Percentiles rank a stretch among this genome's conserved stretches.
phyloP scores from a whole-genome alignment of 176 grass and related monocot species.

The Thalia dealbata region DNA sequence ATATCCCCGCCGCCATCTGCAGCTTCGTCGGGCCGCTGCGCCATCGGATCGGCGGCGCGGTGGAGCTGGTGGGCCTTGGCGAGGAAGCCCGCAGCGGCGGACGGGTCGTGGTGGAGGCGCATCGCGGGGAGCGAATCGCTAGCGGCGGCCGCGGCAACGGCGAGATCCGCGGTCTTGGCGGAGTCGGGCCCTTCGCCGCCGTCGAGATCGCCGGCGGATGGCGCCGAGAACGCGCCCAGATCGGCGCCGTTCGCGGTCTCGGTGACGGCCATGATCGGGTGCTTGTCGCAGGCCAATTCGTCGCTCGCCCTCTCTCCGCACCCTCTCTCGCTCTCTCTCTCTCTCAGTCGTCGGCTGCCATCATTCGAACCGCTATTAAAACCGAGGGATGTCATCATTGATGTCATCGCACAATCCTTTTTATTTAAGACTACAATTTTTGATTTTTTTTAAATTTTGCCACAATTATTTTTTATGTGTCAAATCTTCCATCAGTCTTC shows the following conservation, averaged over 20 bases:
- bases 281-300: not conserved
- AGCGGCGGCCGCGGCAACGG: not conserved
- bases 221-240: not conserved
- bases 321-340: not conserved
- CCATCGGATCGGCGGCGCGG: constrained; percentile 13
- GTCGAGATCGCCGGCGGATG: constrained; percentile 1
- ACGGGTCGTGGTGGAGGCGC: constrained; percentile 1
- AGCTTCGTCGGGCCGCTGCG: not conserved
- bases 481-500: too few species aligned
- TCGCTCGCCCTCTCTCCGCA: not conserved
- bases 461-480: not conserved
- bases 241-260: constrained; percentile 15
- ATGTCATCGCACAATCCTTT: not conserved
- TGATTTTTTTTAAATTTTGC: not conserved
- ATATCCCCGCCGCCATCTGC: not conserved
- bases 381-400: not conserved
- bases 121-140: not conserved
- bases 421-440: not conserved
- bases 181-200: not conserved
- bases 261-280: constrained; percentile 16
- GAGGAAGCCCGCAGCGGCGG: not conserved
- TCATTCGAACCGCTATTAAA: not conserved
- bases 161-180: not conserved
- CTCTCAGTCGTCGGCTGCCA: constrained; percentile 1
- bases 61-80: not conserved